phyloP scores from a whole-genome alignment of 2,329 filamentous ascomycete species.

The Arthroderma sp. region DNA sequence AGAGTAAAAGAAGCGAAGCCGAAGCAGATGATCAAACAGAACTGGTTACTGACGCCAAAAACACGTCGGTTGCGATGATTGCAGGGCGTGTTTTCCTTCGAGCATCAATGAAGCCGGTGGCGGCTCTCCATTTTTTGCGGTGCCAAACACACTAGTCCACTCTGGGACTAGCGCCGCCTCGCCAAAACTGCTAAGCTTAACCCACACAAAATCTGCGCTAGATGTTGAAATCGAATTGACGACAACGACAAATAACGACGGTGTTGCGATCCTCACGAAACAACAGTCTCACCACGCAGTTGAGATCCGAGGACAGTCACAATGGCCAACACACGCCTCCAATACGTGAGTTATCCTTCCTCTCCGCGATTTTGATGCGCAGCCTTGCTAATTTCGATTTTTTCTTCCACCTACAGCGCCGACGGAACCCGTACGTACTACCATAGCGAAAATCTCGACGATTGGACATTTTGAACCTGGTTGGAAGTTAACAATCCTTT shows the following conservation, averaged over 20 bases:
- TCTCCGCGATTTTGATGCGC: neutral
- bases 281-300: conserved; percentile 20
- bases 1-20: neutral
- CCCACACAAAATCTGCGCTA: conserved; percentile 31
- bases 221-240: conserved; percentile 26
- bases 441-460: conserved; percentile 8
- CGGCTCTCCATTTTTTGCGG: conserved; percentile 14
- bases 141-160: conserved; percentile 13
- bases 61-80: neutral
- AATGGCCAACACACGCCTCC: conserved; percentile 41
- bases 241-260: conserved; percentile 31
- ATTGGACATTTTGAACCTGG: neutral
- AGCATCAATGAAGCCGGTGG: conserved; percentile 16
- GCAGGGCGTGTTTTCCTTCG: neutral
- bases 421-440: conserved; percentile 61
- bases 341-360: conserved; percentile 28
- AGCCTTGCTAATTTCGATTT: conserved; percentile 16
- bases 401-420: conserved; percentile 42
- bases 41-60: neutral
- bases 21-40: neutral
- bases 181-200: conserved; percentile 27
- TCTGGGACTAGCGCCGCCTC: conserved; percentile 20
- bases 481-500: neutral
- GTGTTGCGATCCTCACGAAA: conserved; percentile 28
- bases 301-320: conserved; percentile 34